Conservation (phyloP, 2,329 filamentous ascomycete genomes). For the Exophiala sideris region DNA sequence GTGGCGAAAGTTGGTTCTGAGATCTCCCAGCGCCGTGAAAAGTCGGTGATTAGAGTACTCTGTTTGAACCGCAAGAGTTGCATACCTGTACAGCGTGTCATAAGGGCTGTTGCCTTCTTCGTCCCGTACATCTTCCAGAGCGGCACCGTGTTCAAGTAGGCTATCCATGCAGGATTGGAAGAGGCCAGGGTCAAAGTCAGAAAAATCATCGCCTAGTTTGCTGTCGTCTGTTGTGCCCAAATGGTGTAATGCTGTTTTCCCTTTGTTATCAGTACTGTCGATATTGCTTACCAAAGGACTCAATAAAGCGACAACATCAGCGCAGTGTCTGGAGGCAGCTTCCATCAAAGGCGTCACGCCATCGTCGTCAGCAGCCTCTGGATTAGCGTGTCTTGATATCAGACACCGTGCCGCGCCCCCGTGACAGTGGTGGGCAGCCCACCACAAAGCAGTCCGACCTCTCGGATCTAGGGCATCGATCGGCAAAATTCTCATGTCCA, state of each 20-base stretch:
- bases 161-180: too few species aligned
- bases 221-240: neutral
- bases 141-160: too few species aligned
- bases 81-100: too few species aligned
- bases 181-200: too few species aligned
- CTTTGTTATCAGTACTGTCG: neutral
- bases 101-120: too few species aligned
- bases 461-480: neutral
- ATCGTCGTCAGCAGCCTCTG: neutral
- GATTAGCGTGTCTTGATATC: neutral
- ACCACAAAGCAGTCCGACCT: neutral
- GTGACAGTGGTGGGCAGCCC: neutral
- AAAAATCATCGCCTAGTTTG: too few species aligned
- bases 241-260: neutral
- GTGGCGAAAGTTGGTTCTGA: too few species aligned
- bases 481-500: neutral
- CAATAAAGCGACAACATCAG: neutral
- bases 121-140: too few species aligned
- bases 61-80: too few species aligned
- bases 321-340: neutral
- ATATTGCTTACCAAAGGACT: neutral
- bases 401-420: neutral
- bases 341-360: neutral
- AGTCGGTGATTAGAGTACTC: too few species aligned
- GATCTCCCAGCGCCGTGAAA: too few species aligned